phyloP scores from a whole-genome alignment of 345 rosid genomes.

The Eutrema yunnanense region DNA sequence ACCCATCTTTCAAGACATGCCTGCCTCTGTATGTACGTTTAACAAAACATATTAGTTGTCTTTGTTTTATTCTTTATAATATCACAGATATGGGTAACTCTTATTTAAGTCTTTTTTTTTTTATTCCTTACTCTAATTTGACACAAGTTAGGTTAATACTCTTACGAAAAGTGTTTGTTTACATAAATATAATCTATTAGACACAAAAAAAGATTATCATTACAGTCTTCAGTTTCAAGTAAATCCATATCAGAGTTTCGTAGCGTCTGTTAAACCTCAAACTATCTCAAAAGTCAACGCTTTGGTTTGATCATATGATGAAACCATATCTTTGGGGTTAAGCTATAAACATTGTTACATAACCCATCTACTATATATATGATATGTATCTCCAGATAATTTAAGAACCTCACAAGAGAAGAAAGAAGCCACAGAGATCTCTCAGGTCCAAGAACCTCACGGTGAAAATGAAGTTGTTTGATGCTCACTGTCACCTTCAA shows the following conservation, averaged over 20 bases:
- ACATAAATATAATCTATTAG: neutral
- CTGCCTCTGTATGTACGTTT: neutral
- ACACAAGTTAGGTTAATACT: neutral
- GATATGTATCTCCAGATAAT: neutral
- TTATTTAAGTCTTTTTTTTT: neutral
- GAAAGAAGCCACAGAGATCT: constrained; percentile 1
- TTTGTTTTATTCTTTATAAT: neutral
- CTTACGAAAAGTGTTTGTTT: neutral
- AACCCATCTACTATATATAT: neutral
- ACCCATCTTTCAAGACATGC: neutral
- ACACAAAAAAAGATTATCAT: neutral
- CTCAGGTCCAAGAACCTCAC: neutral
- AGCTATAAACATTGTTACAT: neutral
- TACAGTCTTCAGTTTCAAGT: neutral
- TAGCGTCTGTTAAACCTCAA: constrained; percentile 6
- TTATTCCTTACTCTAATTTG: neutral
- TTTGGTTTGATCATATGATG: constrained; percentile 7
- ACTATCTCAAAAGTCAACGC: constrained; percentile 17
- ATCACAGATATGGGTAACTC: neutral
- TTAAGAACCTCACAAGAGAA: neutral
- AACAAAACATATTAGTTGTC: neutral
- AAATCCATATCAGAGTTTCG: constrained; percentile 16
- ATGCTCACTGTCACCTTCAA: constrained; percentile 94
- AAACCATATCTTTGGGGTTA: constrained; percentile 12
- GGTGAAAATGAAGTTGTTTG: constrained; percentile 55